A percentile compares a stretch with the other conserved stretches of the same genome.
Evolutionary conservation across 2,329 filamentous ascomycete genomes (phyloP).

Genomic region (Moelleriella libera): DNA sequence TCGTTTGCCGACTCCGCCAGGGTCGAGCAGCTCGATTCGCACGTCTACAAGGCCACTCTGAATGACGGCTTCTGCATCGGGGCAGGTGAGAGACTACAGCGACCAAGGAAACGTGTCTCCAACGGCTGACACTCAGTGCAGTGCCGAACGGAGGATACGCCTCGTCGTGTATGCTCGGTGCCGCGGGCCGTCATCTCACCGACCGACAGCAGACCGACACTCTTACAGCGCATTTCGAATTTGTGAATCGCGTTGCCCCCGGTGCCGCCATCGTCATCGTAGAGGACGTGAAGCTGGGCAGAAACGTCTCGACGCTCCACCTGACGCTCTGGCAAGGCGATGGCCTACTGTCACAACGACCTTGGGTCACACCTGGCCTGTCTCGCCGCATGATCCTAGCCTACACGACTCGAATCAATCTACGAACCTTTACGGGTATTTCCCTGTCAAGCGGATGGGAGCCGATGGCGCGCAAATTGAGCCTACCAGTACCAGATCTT

Average conservation of each 20-base stretch:
- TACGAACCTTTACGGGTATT: constrained; percentile 14
- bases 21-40: constrained; percentile 10
- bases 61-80: constrained; percentile 10
- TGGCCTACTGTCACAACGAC: constrained; percentile 12
- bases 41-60: constrained; percentile 12
- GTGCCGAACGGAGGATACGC: constrained; percentile 28
- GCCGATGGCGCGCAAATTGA: neutral
- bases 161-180: constrained; percentile 18
- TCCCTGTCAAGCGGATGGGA: constrained; percentile 14
- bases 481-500: constrained; percentile 9
- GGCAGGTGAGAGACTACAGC: constrained; percentile 6
- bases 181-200: constrained; percentile 14
- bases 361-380: constrained; percentile 13
- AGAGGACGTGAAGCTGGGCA: constrained; percentile 3
- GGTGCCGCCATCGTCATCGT: constrained; percentile 17
- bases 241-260: constrained; percentile 16
- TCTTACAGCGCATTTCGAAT: constrained; percentile 20
- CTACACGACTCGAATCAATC: constrained; percentile 16
- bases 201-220: constrained; percentile 16
- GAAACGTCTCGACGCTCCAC: constrained; percentile 2
- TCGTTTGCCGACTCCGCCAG: constrained; percentile 6
- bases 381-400: constrained; percentile 16
- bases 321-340: constrained; percentile 19
- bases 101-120: neutral
- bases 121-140: constrained; percentile 1